phyloP scores from a whole-genome alignment of 2,329 filamentous ascomycete genomes.

The Penicillium polonicum region DNA sequence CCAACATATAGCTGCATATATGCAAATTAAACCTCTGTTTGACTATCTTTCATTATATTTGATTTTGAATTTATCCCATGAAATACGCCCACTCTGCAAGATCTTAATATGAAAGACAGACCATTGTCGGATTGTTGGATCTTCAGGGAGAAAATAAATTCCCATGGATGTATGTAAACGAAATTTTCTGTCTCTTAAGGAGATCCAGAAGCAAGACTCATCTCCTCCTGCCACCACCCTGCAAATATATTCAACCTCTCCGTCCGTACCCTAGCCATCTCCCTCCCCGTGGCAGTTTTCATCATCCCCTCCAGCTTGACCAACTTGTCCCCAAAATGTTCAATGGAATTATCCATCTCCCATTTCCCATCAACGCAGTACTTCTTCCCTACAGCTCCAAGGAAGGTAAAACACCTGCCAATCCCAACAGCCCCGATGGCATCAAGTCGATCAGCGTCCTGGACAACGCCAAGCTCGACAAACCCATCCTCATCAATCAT shows the following conservation, averaged over 20 bases:
- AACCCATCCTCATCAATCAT: constrained; percentile 58
- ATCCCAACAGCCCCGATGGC: constrained; percentile 85
- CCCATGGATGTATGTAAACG: background rate
- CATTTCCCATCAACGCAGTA: constrained; percentile 27
- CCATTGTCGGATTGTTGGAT: background rate
- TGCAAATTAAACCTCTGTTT: background rate
- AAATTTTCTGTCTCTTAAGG: background rate
- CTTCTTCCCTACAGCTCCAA: constrained; percentile 55
- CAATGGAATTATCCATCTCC: constrained; percentile 64
- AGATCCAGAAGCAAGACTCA: constrained; percentile 8
- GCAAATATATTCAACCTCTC: constrained; percentile 51
- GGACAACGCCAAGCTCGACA: constrained; percentile 79
- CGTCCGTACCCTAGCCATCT: constrained; percentile 51
- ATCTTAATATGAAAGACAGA: background rate
- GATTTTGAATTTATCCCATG: background rate
- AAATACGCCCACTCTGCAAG: background rate
- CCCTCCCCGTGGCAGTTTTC: constrained; percentile 56
- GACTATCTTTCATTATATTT: background rate
- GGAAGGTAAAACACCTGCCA: constrained; percentile 73
- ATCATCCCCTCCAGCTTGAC: constrained; percentile 61
- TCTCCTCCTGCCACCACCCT: constrained; percentile 57
- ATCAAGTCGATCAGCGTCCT: constrained; percentile 91
- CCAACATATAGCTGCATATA: background rate
- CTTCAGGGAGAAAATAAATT: background rate
- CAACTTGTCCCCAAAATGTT: constrained; percentile 76